These are phyloP conservation scores for Saccharomyces paradoxus DNA, from an alignment of 805 yeast species.

Conservation along the genomic window DNA sequence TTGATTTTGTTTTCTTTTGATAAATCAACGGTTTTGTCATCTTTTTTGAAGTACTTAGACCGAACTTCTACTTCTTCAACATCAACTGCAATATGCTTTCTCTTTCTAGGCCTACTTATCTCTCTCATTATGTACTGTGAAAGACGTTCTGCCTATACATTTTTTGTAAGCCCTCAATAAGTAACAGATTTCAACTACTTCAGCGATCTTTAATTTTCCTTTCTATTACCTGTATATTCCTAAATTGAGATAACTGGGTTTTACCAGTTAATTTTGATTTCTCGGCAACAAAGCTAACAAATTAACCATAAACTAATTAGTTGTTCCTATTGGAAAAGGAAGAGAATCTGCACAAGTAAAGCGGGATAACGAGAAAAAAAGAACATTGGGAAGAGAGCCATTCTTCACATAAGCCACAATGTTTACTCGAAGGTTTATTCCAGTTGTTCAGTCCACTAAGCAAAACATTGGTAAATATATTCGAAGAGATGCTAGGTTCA, in stretches of 20 bases:
- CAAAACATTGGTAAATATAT: background rate
- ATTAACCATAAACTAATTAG: background rate
- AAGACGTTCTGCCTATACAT: background rate
- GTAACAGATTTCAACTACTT: background rate
- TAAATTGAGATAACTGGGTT: background rate
- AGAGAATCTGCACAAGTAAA: background rate
- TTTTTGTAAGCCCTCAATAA: background rate
- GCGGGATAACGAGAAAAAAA: background rate
- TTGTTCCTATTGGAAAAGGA: background rate
- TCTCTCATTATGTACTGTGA: background rate
- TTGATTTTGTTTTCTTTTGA: background rate
- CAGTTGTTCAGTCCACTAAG: background rate
- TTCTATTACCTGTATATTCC: background rate
- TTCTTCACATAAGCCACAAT: background rate
- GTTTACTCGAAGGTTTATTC: conserved; percentile 4
- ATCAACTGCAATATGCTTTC: conserved; percentile 1
- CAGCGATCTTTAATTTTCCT: background rate
- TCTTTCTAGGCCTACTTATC: background rate
- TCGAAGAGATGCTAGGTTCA: conserved; percentile 15
- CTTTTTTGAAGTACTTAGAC: conserved; percentile 18
- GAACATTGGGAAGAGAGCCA: background rate
- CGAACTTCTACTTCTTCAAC: background rate
- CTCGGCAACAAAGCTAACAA: background rate
- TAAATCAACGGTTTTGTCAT: background rate
- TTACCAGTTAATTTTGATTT: background rate